These are phyloP conservation scores for Magnolia sinica DNA, from an alignment of 164 flowering plant genomes.

Conservation along the genomic window DNA sequence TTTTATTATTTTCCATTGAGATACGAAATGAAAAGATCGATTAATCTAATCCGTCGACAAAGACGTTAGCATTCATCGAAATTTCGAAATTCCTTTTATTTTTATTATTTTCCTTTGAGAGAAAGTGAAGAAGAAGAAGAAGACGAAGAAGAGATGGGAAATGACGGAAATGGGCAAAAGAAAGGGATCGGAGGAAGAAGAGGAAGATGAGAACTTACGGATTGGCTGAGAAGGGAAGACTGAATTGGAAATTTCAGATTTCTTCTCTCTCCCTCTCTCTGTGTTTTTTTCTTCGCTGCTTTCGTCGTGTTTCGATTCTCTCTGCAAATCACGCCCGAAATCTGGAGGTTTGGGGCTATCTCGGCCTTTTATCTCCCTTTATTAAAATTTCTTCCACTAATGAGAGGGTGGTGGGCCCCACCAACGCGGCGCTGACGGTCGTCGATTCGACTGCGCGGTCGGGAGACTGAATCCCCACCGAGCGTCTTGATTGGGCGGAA, in stretches of 20 bases:
- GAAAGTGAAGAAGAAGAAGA: not conserved
- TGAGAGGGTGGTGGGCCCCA: slow-evolving; percentile 3
- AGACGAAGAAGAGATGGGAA: not conserved
- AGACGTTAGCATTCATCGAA: not conserved
- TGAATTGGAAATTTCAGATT: slow-evolving; percentile 25
- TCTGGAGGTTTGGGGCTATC: slow-evolving; percentile 19
- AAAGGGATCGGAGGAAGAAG: slow-evolving; percentile 1
- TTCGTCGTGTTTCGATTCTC: slow-evolving; percentile 2
- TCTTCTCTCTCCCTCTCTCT: not conserved
- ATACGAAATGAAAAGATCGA: not conserved
- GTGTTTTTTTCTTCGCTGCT: not conserved
- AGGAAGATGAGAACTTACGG: slow-evolving; percentile 34
- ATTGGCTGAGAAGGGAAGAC: slow-evolving; percentile 35
- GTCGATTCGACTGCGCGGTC: not conserved
- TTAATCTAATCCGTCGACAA: not conserved
- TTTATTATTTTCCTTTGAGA: not conserved
- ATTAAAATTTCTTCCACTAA: not conserved
- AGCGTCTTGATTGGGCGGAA: not conserved
- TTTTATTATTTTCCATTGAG: not conserved
- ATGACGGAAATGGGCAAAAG: not conserved
- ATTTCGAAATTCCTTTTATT: not conserved
- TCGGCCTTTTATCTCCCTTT: slow-evolving; percentile 7
- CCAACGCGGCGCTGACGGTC: not conserved
- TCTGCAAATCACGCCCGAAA: slow-evolving; percentile 36
- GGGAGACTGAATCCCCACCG: too few relatives aligned